Conservation (phyloP, 176 grass and related monocot species). For the Saccharum spontaneum region DNA sequence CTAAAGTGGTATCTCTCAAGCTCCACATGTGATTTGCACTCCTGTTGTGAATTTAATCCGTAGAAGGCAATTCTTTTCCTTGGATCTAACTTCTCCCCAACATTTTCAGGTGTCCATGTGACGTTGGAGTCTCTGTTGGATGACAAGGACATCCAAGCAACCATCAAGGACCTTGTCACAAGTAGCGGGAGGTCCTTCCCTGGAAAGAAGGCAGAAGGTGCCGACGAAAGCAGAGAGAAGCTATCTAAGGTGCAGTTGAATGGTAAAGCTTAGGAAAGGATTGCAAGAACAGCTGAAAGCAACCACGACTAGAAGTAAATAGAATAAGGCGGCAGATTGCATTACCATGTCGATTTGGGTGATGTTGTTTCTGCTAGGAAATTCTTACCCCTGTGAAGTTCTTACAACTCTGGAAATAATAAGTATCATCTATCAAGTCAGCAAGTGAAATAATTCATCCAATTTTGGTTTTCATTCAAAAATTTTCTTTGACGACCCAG, state of each 20-base stretch:
- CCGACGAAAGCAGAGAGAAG: slow-evolving; percentile 41
- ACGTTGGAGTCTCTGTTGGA: slow-evolving; percentile 75
- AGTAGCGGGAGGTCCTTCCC: slow-evolving; percentile 80
- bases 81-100: slow-evolving; percentile 42
- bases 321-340: slow-evolving; percentile 35
- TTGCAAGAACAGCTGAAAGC: background rate
- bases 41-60: background rate
- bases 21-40: slow-evolving; percentile 12
- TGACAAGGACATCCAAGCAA: slow-evolving; percentile 72
- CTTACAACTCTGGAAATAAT: slow-evolving; percentile 31
- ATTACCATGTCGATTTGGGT: background rate
- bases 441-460: slow-evolving; percentile 30
- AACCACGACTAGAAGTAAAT: slow-evolving; percentile 26
- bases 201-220: slow-evolving; percentile 31
- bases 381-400: background rate
- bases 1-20: slow-evolving; percentile 29
- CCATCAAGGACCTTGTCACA: slow-evolving; percentile 72
- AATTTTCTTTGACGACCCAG: background rate
- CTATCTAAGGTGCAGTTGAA: slow-evolving; percentile 57
- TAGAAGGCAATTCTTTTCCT: slow-evolving; percentile 7
- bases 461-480: background rate
- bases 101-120: slow-evolving; percentile 75
- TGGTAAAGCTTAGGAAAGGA: slow-evolving; percentile 45
- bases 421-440: slow-evolving; percentile 19
- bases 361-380: slow-evolving; percentile 32